Conservation (phyloP, 441 rosid genomes). For the Dalechampia spathulata region DNA sequence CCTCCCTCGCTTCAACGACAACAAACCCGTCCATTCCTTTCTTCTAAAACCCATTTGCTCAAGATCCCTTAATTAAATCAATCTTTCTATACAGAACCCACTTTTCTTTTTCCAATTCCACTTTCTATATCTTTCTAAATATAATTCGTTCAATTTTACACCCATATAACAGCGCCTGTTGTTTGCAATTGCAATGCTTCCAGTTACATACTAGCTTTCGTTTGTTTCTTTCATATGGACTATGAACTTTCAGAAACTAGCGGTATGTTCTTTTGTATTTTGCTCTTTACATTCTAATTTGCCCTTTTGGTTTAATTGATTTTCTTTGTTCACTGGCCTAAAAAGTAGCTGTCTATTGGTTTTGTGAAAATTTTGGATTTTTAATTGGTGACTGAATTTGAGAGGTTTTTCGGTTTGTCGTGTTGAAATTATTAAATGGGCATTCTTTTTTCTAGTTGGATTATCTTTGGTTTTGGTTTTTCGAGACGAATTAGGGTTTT, state of each 20-base stretch:
- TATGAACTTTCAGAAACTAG: conserved; percentile 37
- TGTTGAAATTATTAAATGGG: conserved; percentile 3
- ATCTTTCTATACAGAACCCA: background rate
- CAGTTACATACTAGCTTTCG: background rate
- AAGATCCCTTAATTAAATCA: background rate
- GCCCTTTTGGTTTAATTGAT: background rate
- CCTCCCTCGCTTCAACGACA: background rate
- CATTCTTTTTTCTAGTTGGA: background rate
- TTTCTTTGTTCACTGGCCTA: background rate
- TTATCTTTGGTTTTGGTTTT: background rate
- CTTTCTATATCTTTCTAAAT: background rate
- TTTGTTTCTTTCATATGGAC: conserved; percentile 35
- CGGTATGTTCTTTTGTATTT: conserved; percentile 26
- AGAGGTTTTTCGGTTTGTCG: conserved; percentile 11
- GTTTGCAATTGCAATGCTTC: conserved; percentile 11
- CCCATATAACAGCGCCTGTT: background rate
- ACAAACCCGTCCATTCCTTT: background rate
- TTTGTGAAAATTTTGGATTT: too few species aligned
- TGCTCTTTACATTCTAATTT: background rate
- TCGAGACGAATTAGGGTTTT: conserved; percentile 17
- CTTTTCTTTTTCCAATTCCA: background rate
- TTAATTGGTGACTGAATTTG: too few species aligned
- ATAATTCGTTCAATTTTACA: too few species aligned
- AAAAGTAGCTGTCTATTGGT: too few species aligned
- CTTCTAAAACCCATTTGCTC: background rate